Conservation (phyloP, 2,329 filamentous ascomycete species). For the Cytospora paraplurivora region DNA sequence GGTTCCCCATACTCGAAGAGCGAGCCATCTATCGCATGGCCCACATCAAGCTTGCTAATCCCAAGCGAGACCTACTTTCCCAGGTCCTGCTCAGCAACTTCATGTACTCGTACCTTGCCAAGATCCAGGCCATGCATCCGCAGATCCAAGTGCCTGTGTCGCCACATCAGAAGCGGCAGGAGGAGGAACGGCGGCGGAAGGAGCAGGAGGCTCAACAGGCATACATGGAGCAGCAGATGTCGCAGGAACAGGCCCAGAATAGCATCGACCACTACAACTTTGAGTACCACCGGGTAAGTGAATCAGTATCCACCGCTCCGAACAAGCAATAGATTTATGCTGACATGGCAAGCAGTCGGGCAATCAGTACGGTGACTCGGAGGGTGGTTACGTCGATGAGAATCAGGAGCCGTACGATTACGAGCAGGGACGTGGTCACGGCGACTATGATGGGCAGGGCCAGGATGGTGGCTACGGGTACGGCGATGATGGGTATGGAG, state of each 20-base stretch:
- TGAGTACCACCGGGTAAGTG: slow-evolving; percentile 42
- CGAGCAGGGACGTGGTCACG: slow-evolving; percentile 35
- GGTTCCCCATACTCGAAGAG: slow-evolving; percentile 94
- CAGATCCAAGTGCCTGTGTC: slow-evolving; percentile 89
- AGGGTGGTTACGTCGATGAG: slow-evolving; percentile 39
- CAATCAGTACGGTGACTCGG: slow-evolving; percentile 37
- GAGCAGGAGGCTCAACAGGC: slow-evolving; percentile 47
- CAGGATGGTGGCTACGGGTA: slow-evolving; percentile 33
- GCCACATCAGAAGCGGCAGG: slow-evolving; percentile 53
- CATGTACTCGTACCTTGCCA: slow-evolving; percentile 99
- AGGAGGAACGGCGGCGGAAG: slow-evolving; percentile 53
- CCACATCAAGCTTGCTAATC: slow-evolving; percentile 98
- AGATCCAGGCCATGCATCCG: slow-evolving; percentile 98
- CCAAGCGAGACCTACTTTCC: slow-evolving; percentile 84
- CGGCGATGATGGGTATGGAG: slow-evolving; percentile 38
- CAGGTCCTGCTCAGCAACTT: slow-evolving; percentile 98
- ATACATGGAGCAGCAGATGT: slow-evolving; percentile 46
- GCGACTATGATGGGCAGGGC: slow-evolving; percentile 21
- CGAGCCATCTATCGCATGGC: slow-evolving; percentile 98
- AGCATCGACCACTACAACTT: slow-evolving; percentile 38
- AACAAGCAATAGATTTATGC: not conserved
- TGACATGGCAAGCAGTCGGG: slow-evolving; percentile 33
- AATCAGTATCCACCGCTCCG: not conserved
- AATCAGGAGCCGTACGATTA: slow-evolving; percentile 40
- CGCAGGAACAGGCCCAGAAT: slow-evolving; percentile 36